A percentile compares a stretch with the other conserved stretches of the same genome.
Evolutionary conservation across 768 basidiomycete genomes (phyloP).

Genomic region (Lentinula edodes): DNA sequence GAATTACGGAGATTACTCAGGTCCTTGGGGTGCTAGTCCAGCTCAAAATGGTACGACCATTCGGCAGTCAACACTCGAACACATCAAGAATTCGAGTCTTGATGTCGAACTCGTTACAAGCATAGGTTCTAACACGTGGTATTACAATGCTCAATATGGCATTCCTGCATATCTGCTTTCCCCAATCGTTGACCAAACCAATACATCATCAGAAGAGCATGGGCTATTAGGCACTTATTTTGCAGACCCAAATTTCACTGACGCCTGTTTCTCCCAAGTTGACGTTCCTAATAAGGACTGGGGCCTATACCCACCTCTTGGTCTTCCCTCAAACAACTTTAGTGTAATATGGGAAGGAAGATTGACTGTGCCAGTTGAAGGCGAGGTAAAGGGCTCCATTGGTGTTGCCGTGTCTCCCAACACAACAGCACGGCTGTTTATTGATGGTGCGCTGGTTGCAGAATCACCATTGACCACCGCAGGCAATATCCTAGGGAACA

Average conservation of each 20-base stretch:
- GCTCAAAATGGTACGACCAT: slow-evolving; percentile 12
- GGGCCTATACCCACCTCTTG: slow-evolving; percentile 20
- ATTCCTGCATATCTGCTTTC: slow-evolving; percentile 19
- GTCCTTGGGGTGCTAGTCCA: slow-evolving; percentile 18
- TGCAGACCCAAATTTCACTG: slow-evolving; percentile 16
- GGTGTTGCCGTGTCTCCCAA: slow-evolving; percentile 19
- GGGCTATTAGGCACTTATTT: slow-evolving; percentile 16
- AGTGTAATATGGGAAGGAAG: slow-evolving; percentile 21
- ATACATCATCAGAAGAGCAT: not conserved
- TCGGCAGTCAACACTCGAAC: slow-evolving; percentile 14
- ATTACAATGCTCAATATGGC: slow-evolving; percentile 19
- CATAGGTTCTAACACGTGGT: slow-evolving; percentile 19
- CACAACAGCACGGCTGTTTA: slow-evolving; percentile 16
- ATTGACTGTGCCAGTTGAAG: slow-evolving; percentile 17
- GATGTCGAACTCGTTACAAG: slow-evolving; percentile 13
- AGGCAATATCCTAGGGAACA: slow-evolving; percentile 18
- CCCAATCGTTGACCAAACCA: not conserved
- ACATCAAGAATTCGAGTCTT: slow-evolving; percentile 7
- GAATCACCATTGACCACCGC: slow-evolving; percentile 10
- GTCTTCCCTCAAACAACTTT: slow-evolving; percentile 21
- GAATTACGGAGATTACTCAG: slow-evolving; percentile 22
- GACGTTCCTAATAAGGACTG: slow-evolving; percentile 21
- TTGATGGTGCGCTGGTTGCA: slow-evolving; percentile 15
- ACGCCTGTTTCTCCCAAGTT: slow-evolving; percentile 12
- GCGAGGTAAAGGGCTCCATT: slow-evolving; percentile 16